Percentiles rank a stretch among this genome's conserved stretches.
These are phyloP conservation scores for Calycina herbarum DNA, from an alignment of 2,329 filamentous ascomycete species.

Conservation along the genomic window DNA sequence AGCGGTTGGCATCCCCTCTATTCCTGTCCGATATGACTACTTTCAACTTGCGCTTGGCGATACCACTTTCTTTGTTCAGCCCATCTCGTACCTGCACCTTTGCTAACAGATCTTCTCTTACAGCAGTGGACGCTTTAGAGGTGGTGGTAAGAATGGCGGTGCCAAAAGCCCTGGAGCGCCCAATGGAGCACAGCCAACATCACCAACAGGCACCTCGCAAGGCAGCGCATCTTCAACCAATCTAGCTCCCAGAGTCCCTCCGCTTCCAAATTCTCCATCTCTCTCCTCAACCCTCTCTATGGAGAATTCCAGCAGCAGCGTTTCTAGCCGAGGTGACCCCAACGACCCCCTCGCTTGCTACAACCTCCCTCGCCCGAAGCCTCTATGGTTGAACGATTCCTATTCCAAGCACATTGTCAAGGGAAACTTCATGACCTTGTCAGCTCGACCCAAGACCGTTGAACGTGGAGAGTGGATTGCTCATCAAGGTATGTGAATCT, in stretches of 20 bases:
- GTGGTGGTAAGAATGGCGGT: constrained; percentile 52
- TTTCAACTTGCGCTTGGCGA: not conserved
- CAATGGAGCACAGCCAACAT: constrained; percentile 49
- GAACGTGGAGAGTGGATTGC: constrained; percentile 95
- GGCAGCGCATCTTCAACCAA: constrained; percentile 51
- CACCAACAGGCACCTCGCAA: constrained; percentile 47
- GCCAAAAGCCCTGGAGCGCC: constrained; percentile 53
- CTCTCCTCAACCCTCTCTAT: constrained; percentile 67
- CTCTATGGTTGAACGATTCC: constrained; percentile 72
- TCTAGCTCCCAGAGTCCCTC: constrained; percentile 59
- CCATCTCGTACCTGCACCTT: constrained; percentile 1
- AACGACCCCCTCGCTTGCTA: constrained; percentile 59
- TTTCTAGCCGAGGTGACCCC: constrained; percentile 46
- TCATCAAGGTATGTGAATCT: constrained; percentile 70
- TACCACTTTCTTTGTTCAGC: not conserved
- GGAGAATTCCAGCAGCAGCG: constrained; percentile 49
- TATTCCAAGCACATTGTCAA: constrained; percentile 88
- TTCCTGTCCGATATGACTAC: not conserved
- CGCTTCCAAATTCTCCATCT: constrained; percentile 62
- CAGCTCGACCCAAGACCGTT: constrained; percentile 87
- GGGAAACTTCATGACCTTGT: constrained; percentile 96
- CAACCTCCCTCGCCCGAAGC: constrained; percentile 65
- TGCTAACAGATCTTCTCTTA: constrained; percentile 31
- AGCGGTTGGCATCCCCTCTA: constrained; percentile 1
- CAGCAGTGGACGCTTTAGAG: constrained; percentile 60